Conservation (phyloP, 2,329 filamentous ascomycete species). For the Aspergillus bombycis region DNA sequence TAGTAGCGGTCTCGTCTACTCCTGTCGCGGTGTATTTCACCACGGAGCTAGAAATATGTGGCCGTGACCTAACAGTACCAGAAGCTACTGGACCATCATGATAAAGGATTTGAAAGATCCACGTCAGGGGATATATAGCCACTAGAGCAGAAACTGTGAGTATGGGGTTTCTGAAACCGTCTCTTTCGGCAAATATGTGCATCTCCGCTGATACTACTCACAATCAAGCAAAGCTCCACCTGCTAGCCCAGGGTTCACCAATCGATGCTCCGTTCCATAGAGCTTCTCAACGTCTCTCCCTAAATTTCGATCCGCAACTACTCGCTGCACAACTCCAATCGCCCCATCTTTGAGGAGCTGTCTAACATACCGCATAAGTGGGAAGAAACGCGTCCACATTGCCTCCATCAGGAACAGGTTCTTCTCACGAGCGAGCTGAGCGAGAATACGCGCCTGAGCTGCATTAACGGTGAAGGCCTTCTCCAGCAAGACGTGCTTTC, state of each 20-base stretch:
- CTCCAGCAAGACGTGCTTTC: conserved; percentile 82
- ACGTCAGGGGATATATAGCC: conserved; percentile 79
- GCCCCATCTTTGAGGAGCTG: conserved; percentile 49
- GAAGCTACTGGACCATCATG: neutral
- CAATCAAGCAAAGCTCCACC: conserved; percentile 74
- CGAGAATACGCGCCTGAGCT: conserved; percentile 67
- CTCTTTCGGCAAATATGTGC: too few relatives aligned
- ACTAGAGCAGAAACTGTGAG: conserved; percentile 36
- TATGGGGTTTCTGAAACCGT: neutral
- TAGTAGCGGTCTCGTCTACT: conserved; percentile 70
- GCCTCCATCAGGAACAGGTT: conserved; percentile 75
- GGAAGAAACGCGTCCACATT: conserved; percentile 82
- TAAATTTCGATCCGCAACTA: conserved; percentile 50
- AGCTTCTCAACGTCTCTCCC: conserved; percentile 9
- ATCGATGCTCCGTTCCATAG: conserved; percentile 49
- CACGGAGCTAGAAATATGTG: conserved; percentile 46
- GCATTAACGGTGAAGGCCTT: conserved; percentile 81
- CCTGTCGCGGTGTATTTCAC: conserved; percentile 30
- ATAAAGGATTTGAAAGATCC: conserved; percentile 55
- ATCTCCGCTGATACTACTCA: neutral
- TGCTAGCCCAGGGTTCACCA: conserved; percentile 74
- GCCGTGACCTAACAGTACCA: neutral
- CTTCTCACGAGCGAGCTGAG: conserved; percentile 69
- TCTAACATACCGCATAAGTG: conserved; percentile 71
- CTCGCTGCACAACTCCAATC: conserved; percentile 56